Percentiles rank a stretch among this genome's conserved stretches.
Conservation (phyloP, 345 rosid species). For the Brassica juncea region DNA sequence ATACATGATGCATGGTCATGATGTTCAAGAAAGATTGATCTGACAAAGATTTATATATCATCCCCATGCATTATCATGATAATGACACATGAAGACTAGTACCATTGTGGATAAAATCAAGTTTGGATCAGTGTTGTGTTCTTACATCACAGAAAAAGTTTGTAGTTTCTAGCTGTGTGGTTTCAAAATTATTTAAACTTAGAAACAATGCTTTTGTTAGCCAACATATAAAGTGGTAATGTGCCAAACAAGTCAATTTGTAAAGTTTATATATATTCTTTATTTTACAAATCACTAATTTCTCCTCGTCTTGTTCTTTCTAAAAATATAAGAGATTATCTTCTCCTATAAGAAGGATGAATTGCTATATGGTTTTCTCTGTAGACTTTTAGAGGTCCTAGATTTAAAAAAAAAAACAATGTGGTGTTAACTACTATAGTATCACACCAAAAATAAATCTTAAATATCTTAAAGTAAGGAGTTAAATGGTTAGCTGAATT, state of each 20-base stretch:
- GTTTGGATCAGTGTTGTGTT: constrained; percentile 41
- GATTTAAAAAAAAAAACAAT: not conserved
- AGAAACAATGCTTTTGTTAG: constrained; percentile 38
- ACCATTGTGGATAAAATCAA: constrained; percentile 52
- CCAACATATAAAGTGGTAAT: constrained; percentile 28
- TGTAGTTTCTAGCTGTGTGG: constrained; percentile 50
- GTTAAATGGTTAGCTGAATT: not conserved
- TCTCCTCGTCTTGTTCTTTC: not conserved
- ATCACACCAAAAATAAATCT: not conserved
- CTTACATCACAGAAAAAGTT: constrained; percentile 52
- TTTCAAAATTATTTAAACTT: constrained; percentile 51
- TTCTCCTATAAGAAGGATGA: constrained; percentile 3
- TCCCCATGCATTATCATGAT: constrained; percentile 23
- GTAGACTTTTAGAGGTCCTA: not conserved
- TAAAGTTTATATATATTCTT: constrained; percentile 9
- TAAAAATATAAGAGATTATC: not conserved
- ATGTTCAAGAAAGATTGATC: constrained; percentile 8
- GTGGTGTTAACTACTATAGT: not conserved
- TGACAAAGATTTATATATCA: not conserved
- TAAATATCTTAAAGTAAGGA: not conserved
- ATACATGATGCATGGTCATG: constrained; percentile 26
- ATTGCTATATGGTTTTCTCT: not conserved
- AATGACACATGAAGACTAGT: constrained; percentile 24
- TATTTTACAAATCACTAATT: constrained; percentile 15
- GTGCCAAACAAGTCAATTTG: not conserved